A percentile compares a stretch with the other conserved stretches of the same genome.
phyloP scores from a whole-genome alignment of 768 basidiomycete species.

The Tricholomella constricta region DNA sequence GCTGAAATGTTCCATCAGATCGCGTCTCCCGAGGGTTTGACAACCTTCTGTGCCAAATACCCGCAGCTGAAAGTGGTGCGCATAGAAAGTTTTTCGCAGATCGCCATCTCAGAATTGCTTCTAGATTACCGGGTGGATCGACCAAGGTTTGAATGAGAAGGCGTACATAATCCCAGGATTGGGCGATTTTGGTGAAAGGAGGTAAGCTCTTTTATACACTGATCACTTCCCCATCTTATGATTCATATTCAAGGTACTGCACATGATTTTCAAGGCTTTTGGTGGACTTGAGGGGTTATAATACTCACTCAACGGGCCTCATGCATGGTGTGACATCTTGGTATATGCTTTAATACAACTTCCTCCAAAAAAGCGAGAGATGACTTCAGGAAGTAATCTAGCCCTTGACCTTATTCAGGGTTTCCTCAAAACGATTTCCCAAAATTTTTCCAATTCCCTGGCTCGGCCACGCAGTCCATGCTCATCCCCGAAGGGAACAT shows the following conservation, averaged over 20 bases:
- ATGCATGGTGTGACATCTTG: not conserved
- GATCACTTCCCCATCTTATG: not conserved
- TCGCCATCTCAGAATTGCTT: not conserved
- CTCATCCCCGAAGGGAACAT: conserved; percentile 16
- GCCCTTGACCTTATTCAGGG: not conserved
- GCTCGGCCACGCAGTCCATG: conserved; percentile 8
- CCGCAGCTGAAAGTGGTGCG: conserved; percentile 78
- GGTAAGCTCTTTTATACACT: conserved; percentile 41
- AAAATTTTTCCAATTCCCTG: not conserved
- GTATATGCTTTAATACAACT: not conserved
- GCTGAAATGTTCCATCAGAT: conserved; percentile 50
- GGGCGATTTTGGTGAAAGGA: conserved; percentile 96
- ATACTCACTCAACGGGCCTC: not conserved
- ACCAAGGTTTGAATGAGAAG: conserved; percentile 88
- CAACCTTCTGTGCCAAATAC: conserved; percentile 73
- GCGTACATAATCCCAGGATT: conserved; percentile 91
- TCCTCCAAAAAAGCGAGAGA: not conserved
- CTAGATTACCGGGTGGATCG: conserved; percentile 95
- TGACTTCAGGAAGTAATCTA: not conserved
- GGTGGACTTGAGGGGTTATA: not conserved
- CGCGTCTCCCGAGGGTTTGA: conserved; percentile 87
- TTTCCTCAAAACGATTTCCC: not conserved
- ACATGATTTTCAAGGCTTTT: not conserved
- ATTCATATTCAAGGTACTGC: conserved; percentile 5
- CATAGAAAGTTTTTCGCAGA: conserved; percentile 11